Evolutionary conservation across 75 land plant species (phyloP).

Genomic region (Cupressus sempervirens): DNA sequence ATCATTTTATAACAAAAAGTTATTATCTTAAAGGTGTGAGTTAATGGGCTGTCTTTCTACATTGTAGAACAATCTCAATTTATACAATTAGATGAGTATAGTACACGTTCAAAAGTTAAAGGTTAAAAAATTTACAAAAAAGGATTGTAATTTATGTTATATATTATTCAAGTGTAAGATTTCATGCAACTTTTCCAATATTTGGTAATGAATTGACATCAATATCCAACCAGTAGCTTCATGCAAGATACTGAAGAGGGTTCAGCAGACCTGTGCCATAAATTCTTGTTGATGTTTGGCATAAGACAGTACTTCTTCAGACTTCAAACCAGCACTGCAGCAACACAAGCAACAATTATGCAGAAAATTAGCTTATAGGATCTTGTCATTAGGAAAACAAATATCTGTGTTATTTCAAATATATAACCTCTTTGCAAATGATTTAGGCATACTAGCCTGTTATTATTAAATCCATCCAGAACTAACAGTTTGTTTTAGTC

Average conservation of each 20-base stretch:
- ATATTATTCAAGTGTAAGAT: not conserved
- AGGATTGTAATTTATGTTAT: not conserved
- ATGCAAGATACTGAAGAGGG: not conserved
- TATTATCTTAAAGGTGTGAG: not conserved
- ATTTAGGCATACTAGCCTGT: not conserved
- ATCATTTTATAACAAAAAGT: not conserved
- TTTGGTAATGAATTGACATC: not conserved
- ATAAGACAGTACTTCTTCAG: slow-evolving; percentile 13
- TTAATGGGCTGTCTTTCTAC: not conserved
- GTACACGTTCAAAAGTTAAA: not conserved
- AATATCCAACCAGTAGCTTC: not conserved
- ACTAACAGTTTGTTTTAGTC: not conserved
- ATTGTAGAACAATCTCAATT: not conserved
- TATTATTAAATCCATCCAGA: not conserved
- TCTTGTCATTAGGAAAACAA: not conserved
- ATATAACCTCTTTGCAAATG: not conserved
- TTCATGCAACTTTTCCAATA: not conserved
- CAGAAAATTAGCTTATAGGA: not conserved
- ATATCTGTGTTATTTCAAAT: not conserved
- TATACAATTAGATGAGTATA: not conserved
- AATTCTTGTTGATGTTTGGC: slow-evolving; percentile 11
- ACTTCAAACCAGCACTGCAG: slow-evolving; percentile 13
- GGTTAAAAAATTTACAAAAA: not conserved
- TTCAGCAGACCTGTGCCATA: not conserved
- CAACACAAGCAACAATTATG: not conserved